Evolutionary conservation across 225 moss, liverwort and hornwort species (phyloP), one percentile per base, ranked within the genome.

Genomic region (Physcomitrellopsis africana): DNA sequence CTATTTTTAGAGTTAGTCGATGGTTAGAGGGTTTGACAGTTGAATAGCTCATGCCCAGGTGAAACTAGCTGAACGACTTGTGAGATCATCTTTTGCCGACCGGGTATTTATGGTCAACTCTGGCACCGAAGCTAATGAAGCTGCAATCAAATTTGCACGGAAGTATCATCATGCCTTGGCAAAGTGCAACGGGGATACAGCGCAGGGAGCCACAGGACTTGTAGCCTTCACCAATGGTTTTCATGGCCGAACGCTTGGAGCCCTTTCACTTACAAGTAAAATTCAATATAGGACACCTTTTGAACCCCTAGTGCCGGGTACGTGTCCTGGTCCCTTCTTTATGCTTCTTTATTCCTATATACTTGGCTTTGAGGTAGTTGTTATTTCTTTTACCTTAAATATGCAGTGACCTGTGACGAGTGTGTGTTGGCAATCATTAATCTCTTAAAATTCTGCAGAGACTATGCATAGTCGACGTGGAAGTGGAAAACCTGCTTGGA

Each of bases 91-190:
- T 41, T 97, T 97, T 79, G 97, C 97, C 44, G 93, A 94, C 72
- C 89, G 87, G 45, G 83, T 94, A 9, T 94, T 97, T 47, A 85
- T 97, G 77, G 64, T 85, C 27, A 97, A 94, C 60, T 93, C 94
- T 13, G 93, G 94, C 55, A 97, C 97, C 2, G 89, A 94, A 86
- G 97, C 94, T 0, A 97, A 91, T 62, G 97, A 94, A 77, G 97
- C 93, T 56, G 93, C 97, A 37, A 94, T 97, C 55, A 94, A 97
- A 74, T 97, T 97, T 67, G 81, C 93, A 27, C 86, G 97, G 37
- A 97, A 97, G 78, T 93, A 89, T 70, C 94, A 97, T 83, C 80
- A 87, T 20, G 73, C 63, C 1, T 55, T 59, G 82, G 86, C 82
- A 4, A 80, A 85, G 43, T 60, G 80, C 65, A 64, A 82, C 4